phyloP scores from a whole-genome alignment of 352 stramenopile genomes.

The Phytopythium helicoides region DNA sequence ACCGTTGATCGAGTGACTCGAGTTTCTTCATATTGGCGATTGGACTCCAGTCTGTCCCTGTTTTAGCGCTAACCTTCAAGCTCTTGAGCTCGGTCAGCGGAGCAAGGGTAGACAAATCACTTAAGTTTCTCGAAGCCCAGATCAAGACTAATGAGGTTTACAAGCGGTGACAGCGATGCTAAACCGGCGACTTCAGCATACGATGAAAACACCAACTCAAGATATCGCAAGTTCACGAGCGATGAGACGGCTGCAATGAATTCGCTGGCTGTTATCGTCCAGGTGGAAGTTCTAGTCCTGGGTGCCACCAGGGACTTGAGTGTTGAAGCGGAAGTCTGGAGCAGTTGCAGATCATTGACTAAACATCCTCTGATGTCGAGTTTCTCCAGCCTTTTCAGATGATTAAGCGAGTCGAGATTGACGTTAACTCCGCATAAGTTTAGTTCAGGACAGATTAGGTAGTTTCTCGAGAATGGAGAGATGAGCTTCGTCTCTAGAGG shows the following conservation, averaged over 20 bases:
- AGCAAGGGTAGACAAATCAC: background rate
- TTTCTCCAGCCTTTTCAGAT: background rate
- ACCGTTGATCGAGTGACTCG: background rate
- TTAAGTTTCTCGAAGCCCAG: background rate
- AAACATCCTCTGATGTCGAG: background rate
- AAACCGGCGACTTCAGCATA: background rate
- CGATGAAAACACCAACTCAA: background rate
- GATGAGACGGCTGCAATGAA: background rate
- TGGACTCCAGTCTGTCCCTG: background rate
- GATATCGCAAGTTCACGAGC: background rate
- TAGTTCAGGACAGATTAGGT: background rate
- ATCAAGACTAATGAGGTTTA: background rate
- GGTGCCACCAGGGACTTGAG: background rate
- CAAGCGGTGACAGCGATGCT: background rate
- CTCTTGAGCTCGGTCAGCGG: background rate
- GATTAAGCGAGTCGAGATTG: background rate
- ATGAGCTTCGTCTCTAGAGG: no score
- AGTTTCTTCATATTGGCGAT: background rate
- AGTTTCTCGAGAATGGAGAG: background rate
- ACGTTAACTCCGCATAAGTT: background rate
- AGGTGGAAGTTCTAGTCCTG: background rate
- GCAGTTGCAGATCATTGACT: background rate
- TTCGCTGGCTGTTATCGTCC: background rate
- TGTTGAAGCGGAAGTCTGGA: background rate
- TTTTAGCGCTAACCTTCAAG: background rate